A percentile compares a stretch with the other conserved stretches of the same genome.
These are phyloP conservation scores for Rhizopogon salebrosus DNA, from an alignment of 768 basidiomycete species.

Conservation along the genomic window DNA sequence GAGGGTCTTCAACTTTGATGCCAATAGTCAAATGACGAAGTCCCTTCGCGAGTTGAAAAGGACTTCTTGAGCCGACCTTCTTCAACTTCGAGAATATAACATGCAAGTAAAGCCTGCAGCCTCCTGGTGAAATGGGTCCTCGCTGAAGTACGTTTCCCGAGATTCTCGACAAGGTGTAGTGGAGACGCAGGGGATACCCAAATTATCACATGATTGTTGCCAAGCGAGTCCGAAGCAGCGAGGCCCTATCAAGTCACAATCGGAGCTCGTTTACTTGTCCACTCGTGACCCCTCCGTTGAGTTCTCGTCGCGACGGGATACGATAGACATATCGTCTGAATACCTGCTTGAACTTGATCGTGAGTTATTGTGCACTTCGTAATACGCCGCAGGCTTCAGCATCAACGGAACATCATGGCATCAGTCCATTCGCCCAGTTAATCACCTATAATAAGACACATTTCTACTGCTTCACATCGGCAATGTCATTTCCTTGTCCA, in stretches of 20 bases:
- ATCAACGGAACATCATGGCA: too few relatives aligned
- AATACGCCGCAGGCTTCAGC: too few relatives aligned
- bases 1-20: slow-evolving; percentile 94
- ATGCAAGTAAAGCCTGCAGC: slow-evolving; percentile 94
- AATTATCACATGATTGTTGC: slow-evolving; percentile 89
- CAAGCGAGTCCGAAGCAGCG: slow-evolving; percentile 93
- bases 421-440: too few relatives aligned
- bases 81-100: slow-evolving; percentile 95
- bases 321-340: too few relatives aligned
- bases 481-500: too few relatives aligned
- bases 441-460: too few relatives aligned
- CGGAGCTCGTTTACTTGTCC: slow-evolving; percentile 96
- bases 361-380: too few relatives aligned
- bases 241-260: slow-evolving; percentile 95
- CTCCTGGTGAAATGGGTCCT: slow-evolving; percentile 98
- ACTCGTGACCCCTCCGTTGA: slow-evolving; percentile 96
- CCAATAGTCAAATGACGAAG: slow-evolving; percentile 85
- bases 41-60: slow-evolving; percentile 77
- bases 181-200: slow-evolving; percentile 82
- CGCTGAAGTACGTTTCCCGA: slow-evolving; percentile 94
- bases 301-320: too few relatives aligned
- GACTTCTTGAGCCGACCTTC: slow-evolving; percentile 89
- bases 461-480: too few relatives aligned
- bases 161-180: slow-evolving; percentile 95
- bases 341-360: too few relatives aligned